Evolutionary conservation across 108 stramenopile species (phyloP), one percentile per base, ranked within the genome.

Genomic region (Fragilariopsis cylindrus): DNA sequence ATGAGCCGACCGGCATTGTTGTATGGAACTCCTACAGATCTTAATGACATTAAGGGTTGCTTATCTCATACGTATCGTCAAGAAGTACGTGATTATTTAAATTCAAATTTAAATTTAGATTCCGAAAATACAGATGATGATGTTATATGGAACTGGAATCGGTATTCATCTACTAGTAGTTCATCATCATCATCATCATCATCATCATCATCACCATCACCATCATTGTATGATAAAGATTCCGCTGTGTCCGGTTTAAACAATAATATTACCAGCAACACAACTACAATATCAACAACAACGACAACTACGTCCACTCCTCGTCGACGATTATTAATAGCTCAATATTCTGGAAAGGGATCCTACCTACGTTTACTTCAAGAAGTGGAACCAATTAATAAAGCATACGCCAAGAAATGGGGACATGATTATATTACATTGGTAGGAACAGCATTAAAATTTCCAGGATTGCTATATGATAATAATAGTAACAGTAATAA

Each of bases 301-400:
- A 9, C 57, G 52, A n/a, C 63, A 12, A 44, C 40, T 19, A 62
- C 18, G 15, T 48, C 69, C 7, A 47, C 47, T 44, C 54, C 74
- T 6, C 48, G 45, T 56, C 71, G 54, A 21, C 70, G 76, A 12
- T 19, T 78, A 16, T 67, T 78, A 66, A 80, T 80, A 70, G 79
- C 79, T 45, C 79, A 80, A 74, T 80, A 74, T 65, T 74, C 79
- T 16, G 79, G 79, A 3, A 69, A 43, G 41, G 79, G 79, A 48
- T 53, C 49, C 4, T 80, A 80, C 47, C 60, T 58, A 21, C 13
- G 62, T 58, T 49, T 80, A 40, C 46, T 80, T 42, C 48, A 74
- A 47, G 44, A 58, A 18, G 66, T 80, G 13, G 65, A 63, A 30
- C 79, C 79, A 15, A 57, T 80, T 62, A 72, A 80, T 65, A 48